Evolutionary conservation across 2,329 filamentous ascomycete genomes (phyloP).

Genomic region (Fusarium torreyae): DNA sequence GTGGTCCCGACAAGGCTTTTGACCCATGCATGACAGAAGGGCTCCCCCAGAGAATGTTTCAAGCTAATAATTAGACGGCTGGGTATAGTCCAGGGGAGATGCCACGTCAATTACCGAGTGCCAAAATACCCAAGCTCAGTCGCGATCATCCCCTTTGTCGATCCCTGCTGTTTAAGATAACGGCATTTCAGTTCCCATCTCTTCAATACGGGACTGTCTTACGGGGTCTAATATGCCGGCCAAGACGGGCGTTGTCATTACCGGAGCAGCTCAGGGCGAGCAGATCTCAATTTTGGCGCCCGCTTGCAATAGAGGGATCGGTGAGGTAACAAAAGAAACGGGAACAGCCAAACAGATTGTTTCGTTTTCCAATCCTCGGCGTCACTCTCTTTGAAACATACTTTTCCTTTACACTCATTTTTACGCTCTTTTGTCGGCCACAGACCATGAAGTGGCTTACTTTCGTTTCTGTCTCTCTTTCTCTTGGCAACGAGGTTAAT

Average conservation of each 20-base stretch:
- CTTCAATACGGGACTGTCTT: not conserved
- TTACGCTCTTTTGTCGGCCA: conserved; percentile 6
- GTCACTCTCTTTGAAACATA: not conserved
- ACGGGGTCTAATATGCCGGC: not conserved
- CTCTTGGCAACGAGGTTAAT: not conserved
- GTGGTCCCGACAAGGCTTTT: not conserved
- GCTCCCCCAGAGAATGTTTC: conserved; percentile 11
- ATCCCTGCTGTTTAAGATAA: not conserved
- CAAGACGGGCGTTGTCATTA: not conserved
- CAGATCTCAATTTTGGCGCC: conserved; percentile 11
- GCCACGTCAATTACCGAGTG: conserved; percentile 1
- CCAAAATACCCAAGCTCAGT: not conserved
- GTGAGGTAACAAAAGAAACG: not conserved
- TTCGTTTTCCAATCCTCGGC: conserved; percentile 18
- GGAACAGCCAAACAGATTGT: conserved; percentile 7
- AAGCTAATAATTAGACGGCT: conserved; percentile 6
- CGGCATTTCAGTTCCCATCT: not conserved
- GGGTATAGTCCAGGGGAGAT: not conserved
- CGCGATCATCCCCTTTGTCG: not conserved
- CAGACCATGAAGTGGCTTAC: conserved; percentile 21
- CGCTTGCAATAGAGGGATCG: not conserved
- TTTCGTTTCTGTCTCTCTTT: conserved; percentile 4
- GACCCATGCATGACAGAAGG: not conserved
- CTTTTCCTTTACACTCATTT: not conserved
- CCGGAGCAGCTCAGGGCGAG: not conserved